Evolutionary conservation across 169 alveolate species (phyloP), one percentile per base, ranked within the genome.

Genomic region (Miamiensis avidus): DNA sequence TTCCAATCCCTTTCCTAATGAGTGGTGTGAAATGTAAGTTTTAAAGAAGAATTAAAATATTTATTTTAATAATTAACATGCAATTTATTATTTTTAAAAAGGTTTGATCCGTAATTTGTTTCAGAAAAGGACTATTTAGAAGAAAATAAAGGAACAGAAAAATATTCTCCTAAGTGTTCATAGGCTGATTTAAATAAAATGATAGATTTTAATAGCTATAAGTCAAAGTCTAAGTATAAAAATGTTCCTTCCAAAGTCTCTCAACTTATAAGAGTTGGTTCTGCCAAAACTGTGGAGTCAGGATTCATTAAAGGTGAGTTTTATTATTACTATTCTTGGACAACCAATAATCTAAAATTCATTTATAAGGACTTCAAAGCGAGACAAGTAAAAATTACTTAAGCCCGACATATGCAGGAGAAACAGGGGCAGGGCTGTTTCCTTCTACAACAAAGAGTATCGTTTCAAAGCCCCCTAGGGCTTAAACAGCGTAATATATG

Each of bases 1-100:
- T 76, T 89, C 91, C 1, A 91, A 92, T 81, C 92, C 93, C 0
- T 86, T 92, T 49, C 95, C 95, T 6, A 87, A 89, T 33, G 95
- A 92, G 69, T 92, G 95, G 95, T 74, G 89, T 82, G 95, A 92
- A 81, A 84, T 92, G 74, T 49, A 49, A 49, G 69, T 49, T 11
- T 49, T 49, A 49, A 49, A 49, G 20, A 49, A 49, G 69, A 49
- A 49, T 49, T 11, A 20, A 49, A 11, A 11, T 49, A 49, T 49
- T 49, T n/a, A n/a, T n/a, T n/a, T n/a, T n/a, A n/a, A n/a, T n/a
- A n/a, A n/a, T n/a, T 11, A 49, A 49, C 4, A 49, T 49, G 4
- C 69, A 20, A 49, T 49, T 49, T 49, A 11, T 49, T 4, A 20
- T 49, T 11, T 49, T 49, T 49, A 49, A n/a, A n/a, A 49, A 49